Evolutionary conservation across 2,329 filamentous ascomycete species (phyloP).

Genomic region (Aaosphaeria arxii): DNA sequence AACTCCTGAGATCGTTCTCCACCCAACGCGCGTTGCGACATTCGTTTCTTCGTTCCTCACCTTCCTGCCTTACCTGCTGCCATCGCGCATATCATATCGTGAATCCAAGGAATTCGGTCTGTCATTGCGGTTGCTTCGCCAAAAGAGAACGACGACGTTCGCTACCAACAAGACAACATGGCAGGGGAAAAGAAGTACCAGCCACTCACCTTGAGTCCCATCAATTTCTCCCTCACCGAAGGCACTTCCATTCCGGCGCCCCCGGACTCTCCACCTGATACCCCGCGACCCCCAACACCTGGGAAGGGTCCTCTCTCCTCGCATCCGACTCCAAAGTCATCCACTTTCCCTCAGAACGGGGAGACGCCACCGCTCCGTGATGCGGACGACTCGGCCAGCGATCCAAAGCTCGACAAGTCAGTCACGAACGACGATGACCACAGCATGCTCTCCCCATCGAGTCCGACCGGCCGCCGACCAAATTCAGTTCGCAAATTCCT

Average conservation of each 20-base stretch:
- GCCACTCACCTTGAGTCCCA: constrained; percentile 35
- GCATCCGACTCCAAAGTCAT: constrained; percentile 38
- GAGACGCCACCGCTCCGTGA: constrained; percentile 16
- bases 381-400: constrained; percentile 13
- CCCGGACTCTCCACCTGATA: constrained; percentile 37
- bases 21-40: constrained; percentile 5
- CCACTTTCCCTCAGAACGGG: constrained; percentile 19
- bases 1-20: constrained; percentile 27
- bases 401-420: constrained; percentile 15
- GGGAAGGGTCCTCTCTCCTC: constrained; percentile 40
- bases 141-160: not conserved
- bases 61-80: no score
- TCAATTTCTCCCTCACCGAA: constrained; percentile 42
- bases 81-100: no score
- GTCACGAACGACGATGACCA: constrained; percentile 27
- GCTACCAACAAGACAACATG: constrained; percentile 17
- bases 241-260: constrained; percentile 42
- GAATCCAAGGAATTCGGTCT: not conserved
- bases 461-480: constrained; percentile 31
- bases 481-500: constrained; percentile 41
- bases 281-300: constrained; percentile 37
- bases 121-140: not conserved
- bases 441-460: constrained; percentile 28
- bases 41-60: constrained; percentile 2
- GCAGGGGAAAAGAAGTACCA: constrained; percentile 31